Percentiles rank a stretch among this genome's conserved stretches.
These are phyloP conservation scores for Saccharomycopsis oosterbeekiorum DNA, from an alignment of 805 yeast species.

Conservation along the genomic window DNA sequence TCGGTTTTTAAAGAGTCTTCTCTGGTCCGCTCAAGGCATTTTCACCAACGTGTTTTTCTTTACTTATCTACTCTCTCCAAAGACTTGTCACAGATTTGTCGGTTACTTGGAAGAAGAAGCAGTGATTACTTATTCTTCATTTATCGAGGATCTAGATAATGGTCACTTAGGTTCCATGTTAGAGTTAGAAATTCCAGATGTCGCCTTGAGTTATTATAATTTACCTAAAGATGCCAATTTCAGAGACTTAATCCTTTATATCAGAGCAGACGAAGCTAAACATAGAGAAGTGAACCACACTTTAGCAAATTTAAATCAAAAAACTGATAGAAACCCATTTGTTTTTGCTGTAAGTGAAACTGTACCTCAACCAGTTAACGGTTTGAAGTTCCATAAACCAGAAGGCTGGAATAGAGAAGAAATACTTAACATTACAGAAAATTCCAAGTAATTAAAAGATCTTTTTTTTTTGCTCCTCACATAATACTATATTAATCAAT, in stretches of 20 bases:
- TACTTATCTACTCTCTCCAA: conserved; percentile 47
- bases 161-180: conserved; percentile 43
- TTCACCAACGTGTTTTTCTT: conserved; percentile 59
- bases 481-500: not conserved
- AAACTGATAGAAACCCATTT: conserved; percentile 57
- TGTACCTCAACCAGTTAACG: conserved; percentile 25
- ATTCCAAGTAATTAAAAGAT: not conserved
- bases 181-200: conserved; percentile 38
- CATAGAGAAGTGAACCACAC: conserved; percentile 77
- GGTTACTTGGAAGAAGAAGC: conserved; percentile 76
- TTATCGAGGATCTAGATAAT: conserved; percentile 42
- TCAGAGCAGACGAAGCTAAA: conserved; percentile 71
- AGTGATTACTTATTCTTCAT: conserved; percentile 55
- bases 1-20: conserved; percentile 41
- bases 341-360: conserved; percentile 32
- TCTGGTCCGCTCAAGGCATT: conserved; percentile 59
- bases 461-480: not conserved
- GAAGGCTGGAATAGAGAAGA: conserved; percentile 29
- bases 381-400: conserved; percentile 23
- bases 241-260: conserved; percentile 47
- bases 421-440: conserved; percentile 19
- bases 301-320: conserved; percentile 49
- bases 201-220: conserved; percentile 58
- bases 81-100: conserved; percentile 63
- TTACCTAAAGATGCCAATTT: conserved; percentile 42